Evolutionary conservation across 2,329 filamentous ascomycete genomes (phyloP).

Genomic region (Pseudogymnoascus sp.): DNA sequence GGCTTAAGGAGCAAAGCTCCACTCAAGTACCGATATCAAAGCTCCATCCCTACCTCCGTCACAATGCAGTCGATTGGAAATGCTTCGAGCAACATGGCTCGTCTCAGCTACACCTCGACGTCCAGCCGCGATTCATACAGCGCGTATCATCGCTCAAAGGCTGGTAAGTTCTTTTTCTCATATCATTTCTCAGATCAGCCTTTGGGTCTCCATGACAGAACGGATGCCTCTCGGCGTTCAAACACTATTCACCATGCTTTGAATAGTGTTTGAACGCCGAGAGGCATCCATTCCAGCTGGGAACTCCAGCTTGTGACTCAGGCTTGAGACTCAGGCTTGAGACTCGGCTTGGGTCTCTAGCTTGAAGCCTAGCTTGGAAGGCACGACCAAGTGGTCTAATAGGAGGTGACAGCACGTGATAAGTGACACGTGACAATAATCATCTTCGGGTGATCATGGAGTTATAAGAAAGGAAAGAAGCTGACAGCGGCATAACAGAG

Average conservation of each 20-base stretch:
- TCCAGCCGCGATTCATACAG: conserved; percentile 7
- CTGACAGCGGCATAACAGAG: conserved; percentile 13
- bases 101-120: conserved; percentile 4
- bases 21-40: background rate
- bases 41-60: background rate
- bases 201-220: background rate
- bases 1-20: background rate
- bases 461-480: background rate
- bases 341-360: background rate
- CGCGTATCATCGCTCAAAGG: conserved; percentile 7
- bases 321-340: background rate
- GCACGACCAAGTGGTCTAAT: background rate
- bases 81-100: conserved; percentile 12
- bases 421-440: background rate
- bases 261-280: too few species aligned
- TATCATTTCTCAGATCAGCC: background rate
- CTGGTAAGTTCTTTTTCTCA: background rate
- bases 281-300: too few species aligned
- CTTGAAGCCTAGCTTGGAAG: background rate
- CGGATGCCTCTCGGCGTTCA: background rate
- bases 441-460: background rate
- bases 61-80: conserved; percentile 16
- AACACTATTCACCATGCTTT: background rate
- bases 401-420: background rate
- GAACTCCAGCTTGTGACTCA: background rate